Percentiles rank a stretch among this genome's conserved stretches.
These are phyloP conservation scores for Ophiostoma ips DNA, from an alignment of 2,329 filamentous ascomycete species.

Conservation along the genomic window DNA sequence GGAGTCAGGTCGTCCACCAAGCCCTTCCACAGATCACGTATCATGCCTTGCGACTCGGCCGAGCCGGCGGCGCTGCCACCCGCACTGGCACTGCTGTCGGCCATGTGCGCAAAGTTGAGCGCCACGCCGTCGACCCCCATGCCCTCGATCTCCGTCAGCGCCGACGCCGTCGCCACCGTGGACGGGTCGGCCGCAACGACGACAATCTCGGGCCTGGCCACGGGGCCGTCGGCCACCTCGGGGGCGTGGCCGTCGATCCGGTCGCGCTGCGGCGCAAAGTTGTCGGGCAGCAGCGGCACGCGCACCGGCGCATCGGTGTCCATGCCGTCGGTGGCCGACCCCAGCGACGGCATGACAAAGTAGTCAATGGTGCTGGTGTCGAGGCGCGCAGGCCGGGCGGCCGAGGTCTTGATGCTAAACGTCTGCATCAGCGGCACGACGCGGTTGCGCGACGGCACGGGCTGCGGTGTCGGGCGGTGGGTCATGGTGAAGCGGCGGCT, in stretches of 20 bases:
- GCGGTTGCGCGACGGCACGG: slow-evolving; percentile 27
- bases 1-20: slow-evolving; percentile 21
- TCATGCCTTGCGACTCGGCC: slow-evolving; percentile 26
- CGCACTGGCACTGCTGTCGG: no score
- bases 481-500: slow-evolving; percentile 30
- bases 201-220: slow-evolving; percentile 32
- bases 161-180: slow-evolving; percentile 30
- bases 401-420: slow-evolving; percentile 44
- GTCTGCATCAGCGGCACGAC: slow-evolving; percentile 48
- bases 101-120: slow-evolving; percentile 40
- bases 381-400: slow-evolving; percentile 23
- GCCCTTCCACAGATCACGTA: slow-evolving; percentile 42
- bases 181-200: slow-evolving; percentile 45
- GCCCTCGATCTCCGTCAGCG: slow-evolving; percentile 44
- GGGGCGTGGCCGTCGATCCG: slow-evolving; percentile 27
- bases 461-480: slow-evolving; percentile 33
- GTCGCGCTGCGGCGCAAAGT: slow-evolving; percentile 32
- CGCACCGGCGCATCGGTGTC: slow-evolving; percentile 28
- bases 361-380: slow-evolving; percentile 33
- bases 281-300: slow-evolving; percentile 48
- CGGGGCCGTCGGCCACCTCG: slow-evolving; percentile 28
- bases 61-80: not conserved
- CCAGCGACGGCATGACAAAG: slow-evolving; percentile 34
- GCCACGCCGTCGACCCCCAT: slow-evolving; percentile 42
- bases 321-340: slow-evolving; percentile 15